Conservation (phyloP, 768 basidiomycete species). For the Phaffia australis region DNA sequence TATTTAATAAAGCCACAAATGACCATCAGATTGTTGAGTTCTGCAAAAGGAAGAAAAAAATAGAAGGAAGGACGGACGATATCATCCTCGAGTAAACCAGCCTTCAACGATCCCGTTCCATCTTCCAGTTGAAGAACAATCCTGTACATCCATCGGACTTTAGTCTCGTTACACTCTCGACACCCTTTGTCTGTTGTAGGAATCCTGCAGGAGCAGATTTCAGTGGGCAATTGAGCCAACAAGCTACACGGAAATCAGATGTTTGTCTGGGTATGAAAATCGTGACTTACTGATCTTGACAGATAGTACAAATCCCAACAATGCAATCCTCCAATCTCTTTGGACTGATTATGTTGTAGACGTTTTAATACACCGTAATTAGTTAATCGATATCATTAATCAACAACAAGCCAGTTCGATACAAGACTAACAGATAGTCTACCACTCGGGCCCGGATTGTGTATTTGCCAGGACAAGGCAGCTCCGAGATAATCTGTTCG, state of each 20-base stretch:
- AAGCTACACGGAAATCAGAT: background rate
- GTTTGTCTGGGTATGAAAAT: background rate
- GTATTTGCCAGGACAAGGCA: slow-evolving; percentile 2
- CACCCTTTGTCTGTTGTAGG: slow-evolving; percentile 2
- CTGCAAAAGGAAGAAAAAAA: background rate
- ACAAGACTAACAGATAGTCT: background rate
- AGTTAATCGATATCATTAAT: too few relatives aligned
- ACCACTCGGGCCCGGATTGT: slow-evolving; percentile 2
- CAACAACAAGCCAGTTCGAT: too few relatives aligned
- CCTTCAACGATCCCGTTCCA: background rate
- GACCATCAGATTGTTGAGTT: background rate
- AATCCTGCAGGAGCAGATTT: background rate
- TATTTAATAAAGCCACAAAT: background rate
- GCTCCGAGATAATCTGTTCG: too few relatives aligned
- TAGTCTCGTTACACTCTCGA: background rate
- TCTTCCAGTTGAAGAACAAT: slow-evolving; percentile 3
- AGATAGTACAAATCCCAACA: background rate
- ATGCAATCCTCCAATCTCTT: slow-evolving; percentile 4
- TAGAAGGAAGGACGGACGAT: slow-evolving; percentile 1
- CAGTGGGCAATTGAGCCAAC: background rate
- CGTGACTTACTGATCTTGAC: background rate
- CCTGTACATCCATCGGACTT: slow-evolving; percentile 2
- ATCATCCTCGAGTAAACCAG: background rate
- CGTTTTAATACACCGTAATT: background rate
- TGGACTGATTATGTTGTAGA: background rate